Evolutionary conservation across 805 yeast genomes (phyloP), one percentile per base, ranked within the genome.

Genomic region (Limtongia smithiae): DNA sequence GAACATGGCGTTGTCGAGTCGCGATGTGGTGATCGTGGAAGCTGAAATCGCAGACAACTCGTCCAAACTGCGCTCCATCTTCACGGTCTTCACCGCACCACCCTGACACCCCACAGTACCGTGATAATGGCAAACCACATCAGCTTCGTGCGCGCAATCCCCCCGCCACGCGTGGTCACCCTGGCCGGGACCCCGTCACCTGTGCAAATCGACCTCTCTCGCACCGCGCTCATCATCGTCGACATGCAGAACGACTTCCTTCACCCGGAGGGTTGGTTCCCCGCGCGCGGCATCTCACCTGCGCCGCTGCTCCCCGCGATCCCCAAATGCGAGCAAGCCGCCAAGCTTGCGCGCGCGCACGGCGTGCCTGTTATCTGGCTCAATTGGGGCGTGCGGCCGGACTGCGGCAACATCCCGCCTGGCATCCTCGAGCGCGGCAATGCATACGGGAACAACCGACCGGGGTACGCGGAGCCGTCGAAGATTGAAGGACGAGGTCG

Each of bases 161-260:
- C 49, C 5, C 33, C 27, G 36, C 53, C 52, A 7, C 43, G 54
- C 22, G 28, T 50, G 14, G 31, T 50, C 27, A 44, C 38, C 17
- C 20, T 37, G n/a, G 27, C 30, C 17, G 52, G 46, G 15, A 32
- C 38, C 12, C 52, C 55, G 12, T 33, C 39, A 34, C 22, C 46
- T 3, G 50, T 52, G 17, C 41, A 50, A 30, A 24, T 52, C 24
- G 57, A 49, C 33, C 38, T 50, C 32, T 20, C 50, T 15, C 40
- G 50, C 4, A 30, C 57, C 7, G 57, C 57, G 5, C 36, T 53
- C 15, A 33, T 53, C 18, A 51, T 53, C n/a, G 48, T 53, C 17
- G 57, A 53, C 43, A 53, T 53, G 57, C 57, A 53, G 35, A 53
- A 53, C 32, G 56, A 51, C 41, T 53, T 53, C 32, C 17, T 53